Evolutionary conservation across 257 asterid genomes (phyloP).

Genomic region (Solanum virginianum): DNA sequence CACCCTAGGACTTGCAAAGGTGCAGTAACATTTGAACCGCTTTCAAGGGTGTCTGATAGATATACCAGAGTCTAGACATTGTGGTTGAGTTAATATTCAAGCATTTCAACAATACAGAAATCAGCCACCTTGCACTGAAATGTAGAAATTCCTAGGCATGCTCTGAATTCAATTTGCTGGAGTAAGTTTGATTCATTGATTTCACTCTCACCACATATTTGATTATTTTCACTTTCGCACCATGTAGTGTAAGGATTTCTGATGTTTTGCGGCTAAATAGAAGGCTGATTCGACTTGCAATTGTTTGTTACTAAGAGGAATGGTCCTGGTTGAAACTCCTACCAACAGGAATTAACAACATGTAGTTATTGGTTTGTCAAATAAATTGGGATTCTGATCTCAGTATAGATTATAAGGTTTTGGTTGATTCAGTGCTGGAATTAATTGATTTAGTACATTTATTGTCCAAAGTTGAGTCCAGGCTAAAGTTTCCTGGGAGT

Average conservation of each 20-base stretch:
- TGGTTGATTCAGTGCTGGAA: neutral
- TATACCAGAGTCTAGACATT: neutral
- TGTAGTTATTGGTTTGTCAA: too few relatives aligned
- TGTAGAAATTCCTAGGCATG: neutral
- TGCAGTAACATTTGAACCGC: slow-evolving; percentile 6
- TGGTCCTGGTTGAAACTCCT: neutral
- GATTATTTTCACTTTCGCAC: neutral
- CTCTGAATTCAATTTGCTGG: neutral
- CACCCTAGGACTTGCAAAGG: slow-evolving; percentile 25
- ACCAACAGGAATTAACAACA: neutral
- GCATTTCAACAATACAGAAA: neutral
- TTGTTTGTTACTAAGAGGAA: neutral
- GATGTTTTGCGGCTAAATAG: neutral
- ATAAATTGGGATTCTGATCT: too few relatives aligned
- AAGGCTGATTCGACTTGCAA: neutral
- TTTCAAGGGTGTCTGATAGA: neutral
- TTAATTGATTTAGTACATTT: neutral
- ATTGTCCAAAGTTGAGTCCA: neutral
- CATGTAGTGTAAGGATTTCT: neutral
- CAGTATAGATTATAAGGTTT: too few relatives aligned
- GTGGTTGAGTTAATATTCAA: neutral
- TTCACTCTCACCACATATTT: neutral
- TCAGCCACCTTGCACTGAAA: neutral
- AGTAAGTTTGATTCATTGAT: neutral
- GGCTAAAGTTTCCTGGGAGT: neutral